Conservation (phyloP, 108 stramenopile species). For the Tribonema minus region DNA sequence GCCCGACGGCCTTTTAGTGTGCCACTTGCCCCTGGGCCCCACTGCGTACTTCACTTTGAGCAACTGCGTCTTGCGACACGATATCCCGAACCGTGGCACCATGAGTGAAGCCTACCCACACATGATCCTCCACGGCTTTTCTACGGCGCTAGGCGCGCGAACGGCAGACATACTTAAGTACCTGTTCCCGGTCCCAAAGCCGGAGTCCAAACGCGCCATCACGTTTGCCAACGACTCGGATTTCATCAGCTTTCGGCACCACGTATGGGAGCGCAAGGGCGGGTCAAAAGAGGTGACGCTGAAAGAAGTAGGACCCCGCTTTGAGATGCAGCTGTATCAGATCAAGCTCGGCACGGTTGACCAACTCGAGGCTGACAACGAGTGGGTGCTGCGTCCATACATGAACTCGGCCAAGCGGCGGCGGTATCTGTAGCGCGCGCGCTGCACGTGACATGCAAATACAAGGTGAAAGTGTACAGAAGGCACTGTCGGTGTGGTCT, state of each 20-base stretch:
- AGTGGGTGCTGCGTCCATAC: conserved; percentile 94
- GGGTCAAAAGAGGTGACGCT: conserved; percentile 69
- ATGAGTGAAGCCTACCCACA: conserved; percentile 76
- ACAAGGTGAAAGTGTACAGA: no score
- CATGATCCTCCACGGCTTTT: conserved; percentile 80
- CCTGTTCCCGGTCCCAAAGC: conserved; percentile 87
- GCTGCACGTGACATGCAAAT: no score
- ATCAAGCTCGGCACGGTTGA: conserved; percentile 90
- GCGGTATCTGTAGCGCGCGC: conserved; percentile 30
- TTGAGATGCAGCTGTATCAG: conserved; percentile 94
- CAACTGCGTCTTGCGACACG: conserved; percentile 86
- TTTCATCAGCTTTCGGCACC: conserved; percentile 94
- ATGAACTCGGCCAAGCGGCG: conserved; percentile 92
- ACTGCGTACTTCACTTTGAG: conserved; percentile 89
- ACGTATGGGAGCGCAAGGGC: conserved; percentile 84
- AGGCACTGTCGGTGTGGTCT: no score
- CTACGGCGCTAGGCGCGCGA: conserved; percentile 74
- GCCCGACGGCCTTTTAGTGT: conserved; percentile 94
- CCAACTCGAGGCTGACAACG: conserved; percentile 90
- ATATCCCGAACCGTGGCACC: conserved; percentile 80
- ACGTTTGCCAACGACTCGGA: conserved; percentile 92
- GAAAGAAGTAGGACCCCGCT: conserved; percentile 94
- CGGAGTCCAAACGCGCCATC: conserved; percentile 76
- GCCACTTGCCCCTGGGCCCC: conserved; percentile 95
- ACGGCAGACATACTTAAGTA: conserved; percentile 87